Percentiles rank a stretch among this genome's conserved stretches.
Evolutionary conservation across 106 monocot genomes (phyloP).

Genomic region (Dactylorhiza incarnata): DNA sequence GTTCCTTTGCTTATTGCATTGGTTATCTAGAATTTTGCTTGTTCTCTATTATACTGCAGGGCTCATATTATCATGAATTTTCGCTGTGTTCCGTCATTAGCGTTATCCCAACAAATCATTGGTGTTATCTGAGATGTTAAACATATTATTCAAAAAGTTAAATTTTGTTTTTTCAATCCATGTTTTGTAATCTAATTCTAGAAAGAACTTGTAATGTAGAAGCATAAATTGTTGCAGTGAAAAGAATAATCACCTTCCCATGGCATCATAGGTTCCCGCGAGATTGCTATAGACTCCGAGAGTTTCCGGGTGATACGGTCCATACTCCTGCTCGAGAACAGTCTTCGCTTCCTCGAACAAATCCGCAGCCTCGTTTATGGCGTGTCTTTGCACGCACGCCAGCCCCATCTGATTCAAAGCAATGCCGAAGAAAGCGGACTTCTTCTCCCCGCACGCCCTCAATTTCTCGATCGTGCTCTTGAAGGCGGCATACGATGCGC

Average conservation of each 20-base stretch:
- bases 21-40: no score
- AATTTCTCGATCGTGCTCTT: conserved; percentile 63
- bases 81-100: no score
- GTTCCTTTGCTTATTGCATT: no score
- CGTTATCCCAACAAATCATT: no score
- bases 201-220: neutral
- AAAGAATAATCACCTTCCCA: conserved; percentile 68
- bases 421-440: conserved; percentile 70
- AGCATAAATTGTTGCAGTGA: neutral
- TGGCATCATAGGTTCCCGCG: conserved; percentile 93
- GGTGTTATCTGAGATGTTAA: no score
- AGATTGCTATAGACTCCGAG: conserved; percentile 91
- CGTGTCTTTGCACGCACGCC: conserved; percentile 64
- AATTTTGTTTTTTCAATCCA: no score
- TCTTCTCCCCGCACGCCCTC: conserved; percentile 74
- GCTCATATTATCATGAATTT: no score
- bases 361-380: conserved; percentile 74
- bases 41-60: no score
- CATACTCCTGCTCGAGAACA: conserved; percentile 70
- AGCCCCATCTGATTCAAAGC: conserved; percentile 96
- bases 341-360: conserved; percentile 70
- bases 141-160: no score
- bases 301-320: conserved; percentile 83
- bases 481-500: conserved; percentile 51
- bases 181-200: no score